Conservation (phyloP, 768 basidiomycete genomes). For the Clathrus columnatus region DNA sequence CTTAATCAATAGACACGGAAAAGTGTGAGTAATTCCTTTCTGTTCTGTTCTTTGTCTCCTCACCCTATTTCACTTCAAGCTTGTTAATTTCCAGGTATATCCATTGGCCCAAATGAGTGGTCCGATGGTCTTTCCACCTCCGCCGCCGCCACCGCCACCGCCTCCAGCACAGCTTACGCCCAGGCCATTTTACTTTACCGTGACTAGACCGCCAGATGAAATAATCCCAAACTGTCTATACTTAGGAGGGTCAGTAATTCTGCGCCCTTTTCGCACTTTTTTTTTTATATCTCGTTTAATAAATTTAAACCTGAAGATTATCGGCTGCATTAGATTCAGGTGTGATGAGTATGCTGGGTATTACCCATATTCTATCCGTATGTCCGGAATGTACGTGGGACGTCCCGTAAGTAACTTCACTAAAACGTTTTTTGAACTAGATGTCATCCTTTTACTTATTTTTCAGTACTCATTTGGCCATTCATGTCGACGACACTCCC, state of each 20-base stretch:
- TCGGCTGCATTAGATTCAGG: constrained; percentile 63
- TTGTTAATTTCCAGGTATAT: background rate
- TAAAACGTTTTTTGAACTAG: constrained; percentile 27
- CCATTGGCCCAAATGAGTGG: background rate
- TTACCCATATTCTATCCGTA: constrained; percentile 75
- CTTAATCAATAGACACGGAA: too few species aligned
- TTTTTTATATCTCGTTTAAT: constrained; percentile 3
- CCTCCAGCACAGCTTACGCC: background rate
- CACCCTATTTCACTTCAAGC: background rate
- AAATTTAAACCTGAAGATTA: constrained; percentile 45
- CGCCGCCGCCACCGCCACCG: background rate
- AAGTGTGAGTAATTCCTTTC: background rate
- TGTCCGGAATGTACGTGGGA: constrained; percentile 44
- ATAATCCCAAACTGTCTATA: constrained; percentile 58
- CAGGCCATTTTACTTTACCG: background rate
- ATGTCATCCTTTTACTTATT: constrained; percentile 61
- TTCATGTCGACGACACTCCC: constrained; percentile 61
- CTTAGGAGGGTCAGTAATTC: constrained; percentile 60
- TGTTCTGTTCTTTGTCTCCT: background rate
- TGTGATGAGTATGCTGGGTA: constrained; percentile 61
- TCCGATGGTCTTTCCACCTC: background rate
- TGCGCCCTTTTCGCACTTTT: constrained; percentile 16
- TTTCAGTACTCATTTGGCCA: constrained; percentile 62
- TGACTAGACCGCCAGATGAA: constrained; percentile 27
- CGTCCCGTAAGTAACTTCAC: background rate